Evolutionary conservation across 371 early-diverging fungal species (phyloP).

Genomic region (Mucor racemosus): DNA sequence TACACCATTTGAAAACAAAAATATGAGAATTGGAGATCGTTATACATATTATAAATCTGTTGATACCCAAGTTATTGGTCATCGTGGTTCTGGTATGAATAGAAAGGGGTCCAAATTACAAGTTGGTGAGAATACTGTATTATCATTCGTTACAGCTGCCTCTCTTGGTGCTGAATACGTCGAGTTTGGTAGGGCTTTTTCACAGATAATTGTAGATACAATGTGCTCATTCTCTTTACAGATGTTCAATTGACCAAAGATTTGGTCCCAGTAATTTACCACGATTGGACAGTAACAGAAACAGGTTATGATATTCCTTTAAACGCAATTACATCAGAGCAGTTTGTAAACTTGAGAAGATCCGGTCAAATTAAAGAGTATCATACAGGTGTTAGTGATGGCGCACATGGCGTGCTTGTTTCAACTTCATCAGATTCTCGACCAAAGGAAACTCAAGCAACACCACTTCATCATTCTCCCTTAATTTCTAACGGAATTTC

Average conservation of each 20-base stretch:
- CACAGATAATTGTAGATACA: not conserved
- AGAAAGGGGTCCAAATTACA: slow-evolving; percentile 65
- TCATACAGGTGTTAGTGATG: slow-evolving; percentile 52
- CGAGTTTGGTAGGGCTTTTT: slow-evolving; percentile 79
- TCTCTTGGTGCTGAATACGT: slow-evolving; percentile 90
- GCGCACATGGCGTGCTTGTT: slow-evolving; percentile 28
- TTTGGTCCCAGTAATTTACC: slow-evolving; percentile 90
- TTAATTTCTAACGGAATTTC: not conserved
- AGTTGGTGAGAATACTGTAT: slow-evolving; percentile 93
- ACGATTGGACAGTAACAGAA: slow-evolving; percentile 92
- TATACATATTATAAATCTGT: slow-evolving; percentile 71
- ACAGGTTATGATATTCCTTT: slow-evolving; percentile 85
- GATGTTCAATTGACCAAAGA: slow-evolving; percentile 97
- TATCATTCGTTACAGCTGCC: slow-evolving; percentile 89
- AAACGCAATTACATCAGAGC: slow-evolving; percentile 70
- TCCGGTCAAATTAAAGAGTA: slow-evolving; percentile 57
- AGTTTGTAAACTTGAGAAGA: slow-evolving; percentile 70
- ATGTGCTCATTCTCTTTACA: slow-evolving; percentile 16
- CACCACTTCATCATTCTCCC: not conserved
- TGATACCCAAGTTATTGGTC: slow-evolving; percentile 85
- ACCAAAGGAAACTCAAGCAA: not conserved
- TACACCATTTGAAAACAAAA: slow-evolving; percentile 68
- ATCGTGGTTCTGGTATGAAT: slow-evolving; percentile 96
- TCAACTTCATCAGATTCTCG: slow-evolving; percentile 14
- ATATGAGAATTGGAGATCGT: slow-evolving; percentile 60